phyloP scores from a whole-genome alignment of 345 rosid genomes.

The Lepidium sativum region DNA sequence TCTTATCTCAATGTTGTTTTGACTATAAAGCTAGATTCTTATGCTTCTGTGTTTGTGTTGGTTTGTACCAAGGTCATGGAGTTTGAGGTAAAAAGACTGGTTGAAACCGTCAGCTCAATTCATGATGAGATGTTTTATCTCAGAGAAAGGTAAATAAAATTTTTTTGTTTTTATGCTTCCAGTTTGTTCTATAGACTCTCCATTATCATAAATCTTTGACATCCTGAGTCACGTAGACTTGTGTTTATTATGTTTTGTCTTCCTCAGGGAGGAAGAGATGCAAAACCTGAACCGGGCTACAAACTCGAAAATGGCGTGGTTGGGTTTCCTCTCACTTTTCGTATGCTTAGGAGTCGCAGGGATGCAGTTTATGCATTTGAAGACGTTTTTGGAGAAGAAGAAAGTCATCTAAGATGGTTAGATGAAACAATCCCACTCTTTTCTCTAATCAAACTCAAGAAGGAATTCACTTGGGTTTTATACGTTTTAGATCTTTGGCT shows the following conservation, averaged over 20 bases:
- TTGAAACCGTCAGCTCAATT: constrained; percentile 57
- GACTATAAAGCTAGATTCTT: background rate
- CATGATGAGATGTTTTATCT: constrained; percentile 86
- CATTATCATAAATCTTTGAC: background rate
- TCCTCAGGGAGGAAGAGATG: constrained; percentile 79
- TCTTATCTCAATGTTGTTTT: background rate
- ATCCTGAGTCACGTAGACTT: background rate
- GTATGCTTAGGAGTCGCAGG: constrained; percentile 77
- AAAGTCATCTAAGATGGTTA: constrained; percentile 52
- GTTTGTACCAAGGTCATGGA: constrained; percentile 54
- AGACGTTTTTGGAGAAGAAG: constrained; percentile 83
- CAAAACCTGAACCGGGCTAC: constrained; percentile 60
- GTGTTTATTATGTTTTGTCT: background rate
- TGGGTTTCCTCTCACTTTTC: constrained; percentile 58
- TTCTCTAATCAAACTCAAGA: background rate
- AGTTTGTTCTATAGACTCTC: background rate
- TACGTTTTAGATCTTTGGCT: constrained; percentile 14
- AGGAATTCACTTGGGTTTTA: constrained; percentile 15
- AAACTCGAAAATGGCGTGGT: constrained; percentile 52
- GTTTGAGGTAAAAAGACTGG: constrained; percentile 60
- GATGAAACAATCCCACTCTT: constrained; percentile 8
- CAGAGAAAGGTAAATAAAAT: constrained; percentile 60
- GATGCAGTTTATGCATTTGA: constrained; percentile 75
- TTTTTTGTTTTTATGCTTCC: background rate
- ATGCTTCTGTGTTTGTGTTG: constrained; percentile 18